phyloP scores from a whole-genome alignment of 176 grass and related monocot genomes.

The Eremochloa ophiuroides region DNA sequence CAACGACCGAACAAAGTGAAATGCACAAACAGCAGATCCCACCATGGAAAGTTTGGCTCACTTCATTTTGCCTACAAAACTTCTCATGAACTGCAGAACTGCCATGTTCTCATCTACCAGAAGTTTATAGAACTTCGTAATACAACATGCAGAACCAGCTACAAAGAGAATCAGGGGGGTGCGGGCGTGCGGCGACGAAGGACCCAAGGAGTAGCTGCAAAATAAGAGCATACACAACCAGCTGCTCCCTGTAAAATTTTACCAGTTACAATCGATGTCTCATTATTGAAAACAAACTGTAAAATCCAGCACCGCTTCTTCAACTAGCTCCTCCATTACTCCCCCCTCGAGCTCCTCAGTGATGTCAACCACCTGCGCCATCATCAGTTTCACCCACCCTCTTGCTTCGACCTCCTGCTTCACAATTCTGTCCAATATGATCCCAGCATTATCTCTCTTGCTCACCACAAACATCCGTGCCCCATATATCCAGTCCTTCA shows the following conservation, averaged over 20 bases:
- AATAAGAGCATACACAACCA: background rate
- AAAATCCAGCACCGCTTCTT: slow-evolving; percentile 59
- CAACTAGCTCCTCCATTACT: slow-evolving; percentile 63
- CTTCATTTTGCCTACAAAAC: background rate
- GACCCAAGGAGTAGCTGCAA: background rate
- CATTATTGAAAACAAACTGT: slow-evolving; percentile 4
- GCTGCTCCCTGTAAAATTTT: background rate
- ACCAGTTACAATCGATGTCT: background rate
- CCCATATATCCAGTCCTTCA: slow-evolving; percentile 62
- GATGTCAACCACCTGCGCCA: slow-evolving; percentile 57
- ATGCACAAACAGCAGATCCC: background rate
- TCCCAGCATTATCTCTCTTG: slow-evolving; percentile 32
- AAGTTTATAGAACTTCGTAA: background rate
- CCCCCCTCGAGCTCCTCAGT: slow-evolving; percentile 42
- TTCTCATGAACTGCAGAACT: background rate
- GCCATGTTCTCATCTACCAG: background rate
- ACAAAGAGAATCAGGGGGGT: background rate
- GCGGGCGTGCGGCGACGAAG: background rate
- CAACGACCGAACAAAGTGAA: background rate
- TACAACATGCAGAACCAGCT: background rate
- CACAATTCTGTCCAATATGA: slow-evolving; percentile 48
- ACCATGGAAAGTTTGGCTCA: background rate
- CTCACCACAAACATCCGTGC: slow-evolving; percentile 30
- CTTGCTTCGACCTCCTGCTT: slow-evolving; percentile 63
- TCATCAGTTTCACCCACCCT: slow-evolving; percentile 46